phyloP scores from a whole-genome alignment of 2,329 filamentous ascomycete species.

The Chrysosporium queenslandicum region DNA sequence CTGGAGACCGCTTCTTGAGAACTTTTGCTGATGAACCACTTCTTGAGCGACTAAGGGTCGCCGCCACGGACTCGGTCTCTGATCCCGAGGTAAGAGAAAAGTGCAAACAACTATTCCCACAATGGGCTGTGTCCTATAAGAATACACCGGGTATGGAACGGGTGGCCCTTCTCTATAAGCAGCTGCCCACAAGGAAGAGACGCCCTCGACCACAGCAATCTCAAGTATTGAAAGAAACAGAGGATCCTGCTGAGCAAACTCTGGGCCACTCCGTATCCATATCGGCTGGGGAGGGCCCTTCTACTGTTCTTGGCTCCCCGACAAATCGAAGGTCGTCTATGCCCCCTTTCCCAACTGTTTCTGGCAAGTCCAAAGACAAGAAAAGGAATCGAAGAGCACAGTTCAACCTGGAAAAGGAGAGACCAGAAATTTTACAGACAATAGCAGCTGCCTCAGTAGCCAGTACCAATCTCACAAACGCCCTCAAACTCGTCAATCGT shows the following conservation, averaged over 20 bases:
- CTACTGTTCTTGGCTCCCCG: slow-evolving; percentile 29
- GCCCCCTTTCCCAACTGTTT: slow-evolving; percentile 30
- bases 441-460: slow-evolving; percentile 84
- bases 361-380: slow-evolving; percentile 47
- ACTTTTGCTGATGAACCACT: slow-evolving; percentile 83
- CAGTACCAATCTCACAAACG: slow-evolving; percentile 81
- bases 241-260: slow-evolving; percentile 35
- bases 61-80: slow-evolving; percentile 73
- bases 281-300: slow-evolving; percentile 30
- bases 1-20: slow-evolving; percentile 74
- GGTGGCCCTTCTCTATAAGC: slow-evolving; percentile 67
- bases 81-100: slow-evolving; percentile 80
- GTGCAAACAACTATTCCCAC: slow-evolving; percentile 73
- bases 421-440: slow-evolving; percentile 73
- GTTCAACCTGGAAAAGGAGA: slow-evolving; percentile 81
- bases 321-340: slow-evolving; percentile 30
- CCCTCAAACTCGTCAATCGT: slow-evolving; percentile 79
- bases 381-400: slow-evolving; percentile 43
- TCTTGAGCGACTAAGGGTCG: slow-evolving; percentile 79
- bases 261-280: slow-evolving; percentile 35
- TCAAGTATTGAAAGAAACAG: slow-evolving; percentile 72
- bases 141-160: slow-evolving; percentile 67
- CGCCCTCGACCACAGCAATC: slow-evolving; percentile 67
- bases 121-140: slow-evolving; percentile 78
- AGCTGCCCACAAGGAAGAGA: slow-evolving; percentile 58